Evolutionary conservation across 1,139 yeast genomes (phyloP), one percentile per base, ranked within the genome.

Genomic region (Scheffersomyces quercinus): DNA sequence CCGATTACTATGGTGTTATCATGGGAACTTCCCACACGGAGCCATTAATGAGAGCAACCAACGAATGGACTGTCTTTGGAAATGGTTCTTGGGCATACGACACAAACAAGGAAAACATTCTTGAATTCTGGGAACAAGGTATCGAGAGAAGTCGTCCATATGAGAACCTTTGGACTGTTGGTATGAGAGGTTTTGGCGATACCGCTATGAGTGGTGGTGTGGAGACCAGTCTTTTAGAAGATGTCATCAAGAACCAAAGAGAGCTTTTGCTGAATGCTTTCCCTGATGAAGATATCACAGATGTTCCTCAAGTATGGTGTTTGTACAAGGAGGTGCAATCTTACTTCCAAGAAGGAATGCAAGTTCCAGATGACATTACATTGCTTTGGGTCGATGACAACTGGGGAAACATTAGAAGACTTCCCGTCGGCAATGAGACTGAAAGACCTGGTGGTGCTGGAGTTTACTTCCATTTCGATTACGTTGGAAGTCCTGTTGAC

Each of bases 1-100:
- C 58, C 29, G 57, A 53, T 36, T 53, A 53, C 38, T 53, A 53
- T 37, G 58, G 58, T 13, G 39, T 53, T 26, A 54, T 53, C n/a
- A 53, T 53, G 58, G 49, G 55, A 1, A 53, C 56, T 8, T 53
- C 58, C 29, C 58, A 53, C 41, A 52, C 58, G 20, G 58, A 53
- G 39, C 58, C 58, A 24, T 41, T 53, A 38, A 53, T 50, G 48
- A 44, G 58, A 35, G 58, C 57, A 8, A 42, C 53, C 11, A 49
- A 49, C 32, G 58, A 53, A 42, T 53, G 58, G 58, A 15, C 44
- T 4, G 29, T 38, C 24, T 41, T 36, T 10, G 57, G 57, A 11
- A 37, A 50, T 15, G 58, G 58, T 12, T 32, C 41, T 24, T 53
- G 58, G 58, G 58, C 53, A 37, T 53, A 51, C 35, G 48, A 47